Percentiles rank a stretch among this genome's conserved stretches.
Conservation (phyloP, 176 grass and related monocot species). For the Zea mays region Zm-B73-REFERENCE-NAM-5.0 NC_050098.1:128796001-128796500, state of each 20-base stretch:
- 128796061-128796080: constrained; percentile 33
- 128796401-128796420: background rate
- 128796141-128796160: constrained; percentile 36
- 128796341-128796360: constrained; percentile 3
- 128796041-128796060: constrained; percentile 22
- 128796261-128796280: background rate
- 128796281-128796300: constrained; percentile 11
- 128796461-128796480: background rate
- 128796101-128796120: constrained; percentile 37
- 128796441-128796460: background rate
- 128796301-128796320: constrained; percentile 15
- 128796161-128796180: background rate
- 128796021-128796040: constrained; percentile 27
- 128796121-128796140: background rate
- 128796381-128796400: background rate
- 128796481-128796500: background rate
- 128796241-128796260: constrained; percentile 18
- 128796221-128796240: constrained; percentile 6
- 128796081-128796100: constrained; percentile 38
- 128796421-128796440: constrained; percentile 19
- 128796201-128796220: constrained; percentile 8
- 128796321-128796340: constrained; percentile 10
- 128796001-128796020: constrained; percentile 33
- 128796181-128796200: background rate
- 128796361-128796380: background rate